phyloP scores from a whole-genome alignment of 1,284 basidiomycete species.

The Pseudomicrostroma phylloplanum region DNA sequence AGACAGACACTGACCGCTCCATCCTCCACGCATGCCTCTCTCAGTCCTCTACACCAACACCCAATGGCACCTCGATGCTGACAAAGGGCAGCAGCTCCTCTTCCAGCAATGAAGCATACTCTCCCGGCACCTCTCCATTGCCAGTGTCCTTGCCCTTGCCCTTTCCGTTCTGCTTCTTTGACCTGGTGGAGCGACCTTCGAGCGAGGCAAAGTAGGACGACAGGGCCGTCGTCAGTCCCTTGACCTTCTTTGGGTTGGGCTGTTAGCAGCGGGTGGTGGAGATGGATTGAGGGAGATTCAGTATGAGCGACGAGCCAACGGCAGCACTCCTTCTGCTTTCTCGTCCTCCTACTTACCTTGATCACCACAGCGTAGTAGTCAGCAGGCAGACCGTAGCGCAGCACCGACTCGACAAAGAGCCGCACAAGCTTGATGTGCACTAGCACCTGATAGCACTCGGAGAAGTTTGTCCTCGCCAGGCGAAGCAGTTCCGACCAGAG shows the following conservation, averaged over 20 bases:
- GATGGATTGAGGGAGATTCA: no score
- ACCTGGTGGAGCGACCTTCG: slow-evolving; percentile 53
- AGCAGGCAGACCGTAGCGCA: slow-evolving; percentile 90
- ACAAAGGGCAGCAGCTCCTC: slow-evolving; percentile 47
- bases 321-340: background rate
- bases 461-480: slow-evolving; percentile 88
- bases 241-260: slow-evolving; percentile 77
- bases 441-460: slow-evolving; percentile 88
- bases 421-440: slow-evolving; percentile 88
- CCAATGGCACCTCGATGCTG: slow-evolving; percentile 3
- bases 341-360: slow-evolving; percentile 58
- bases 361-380: slow-evolving; percentile 77
- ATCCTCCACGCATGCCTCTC: no score
- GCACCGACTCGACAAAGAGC: slow-evolving; percentile 87
- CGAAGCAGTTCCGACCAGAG: slow-evolving; percentile 96
- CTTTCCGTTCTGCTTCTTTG: slow-evolving; percentile 13
- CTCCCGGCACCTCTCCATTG: slow-evolving; percentile 40
- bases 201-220: slow-evolving; percentile 76
- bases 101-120: slow-evolving; percentile 43
- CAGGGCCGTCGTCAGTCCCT: slow-evolving; percentile 67
- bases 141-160: slow-evolving; percentile 2
- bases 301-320: background rate
- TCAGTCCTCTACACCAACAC: background rate
- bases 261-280: slow-evolving; percentile 48
- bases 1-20: no score